A percentile compares a stretch with the other conserved stretches of the same genome.
Evolutionary conservation across 129 eudicot species (phyloP).

Genomic region (Centella asiatica): DNA sequence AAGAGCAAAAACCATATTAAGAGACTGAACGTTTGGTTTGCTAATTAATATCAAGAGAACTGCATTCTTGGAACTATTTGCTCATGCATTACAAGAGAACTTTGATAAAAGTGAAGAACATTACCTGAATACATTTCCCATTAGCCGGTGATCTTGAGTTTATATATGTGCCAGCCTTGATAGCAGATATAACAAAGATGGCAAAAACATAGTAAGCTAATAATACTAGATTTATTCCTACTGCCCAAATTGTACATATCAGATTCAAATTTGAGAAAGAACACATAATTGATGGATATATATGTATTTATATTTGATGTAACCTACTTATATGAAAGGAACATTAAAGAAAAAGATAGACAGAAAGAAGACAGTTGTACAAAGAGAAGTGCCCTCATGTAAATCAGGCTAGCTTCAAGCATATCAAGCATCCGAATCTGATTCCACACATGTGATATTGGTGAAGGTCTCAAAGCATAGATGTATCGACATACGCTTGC

Average conservation of each 20-base stretch:
- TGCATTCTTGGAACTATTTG: background rate
- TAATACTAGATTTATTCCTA: no score
- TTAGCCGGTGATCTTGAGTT: background rate
- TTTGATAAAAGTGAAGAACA: background rate
- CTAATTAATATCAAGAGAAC: background rate
- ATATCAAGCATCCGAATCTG: no score
- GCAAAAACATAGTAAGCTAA: background rate
- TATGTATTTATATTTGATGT: background rate
- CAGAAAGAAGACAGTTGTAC: no score
- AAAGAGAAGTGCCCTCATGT: no score
- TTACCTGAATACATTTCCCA: conserved; percentile 7
- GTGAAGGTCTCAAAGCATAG: background rate
- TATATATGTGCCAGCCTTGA: conserved; percentile 5
- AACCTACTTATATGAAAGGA: no score
- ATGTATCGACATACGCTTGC: background rate
- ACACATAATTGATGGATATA: background rate
- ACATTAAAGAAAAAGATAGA: no score
- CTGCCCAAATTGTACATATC: background rate
- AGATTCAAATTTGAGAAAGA: background rate
- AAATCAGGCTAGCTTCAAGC: no score
- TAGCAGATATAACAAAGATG: background rate
- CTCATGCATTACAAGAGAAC: no score
- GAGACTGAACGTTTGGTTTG: no score
- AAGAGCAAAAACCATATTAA: no score
- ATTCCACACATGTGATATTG: background rate